These are phyloP conservation scores for Lasiosphaeria ovina DNA, from an alignment of 495 filamentous ascomycete genomes.

Conservation along the genomic window DNA sequence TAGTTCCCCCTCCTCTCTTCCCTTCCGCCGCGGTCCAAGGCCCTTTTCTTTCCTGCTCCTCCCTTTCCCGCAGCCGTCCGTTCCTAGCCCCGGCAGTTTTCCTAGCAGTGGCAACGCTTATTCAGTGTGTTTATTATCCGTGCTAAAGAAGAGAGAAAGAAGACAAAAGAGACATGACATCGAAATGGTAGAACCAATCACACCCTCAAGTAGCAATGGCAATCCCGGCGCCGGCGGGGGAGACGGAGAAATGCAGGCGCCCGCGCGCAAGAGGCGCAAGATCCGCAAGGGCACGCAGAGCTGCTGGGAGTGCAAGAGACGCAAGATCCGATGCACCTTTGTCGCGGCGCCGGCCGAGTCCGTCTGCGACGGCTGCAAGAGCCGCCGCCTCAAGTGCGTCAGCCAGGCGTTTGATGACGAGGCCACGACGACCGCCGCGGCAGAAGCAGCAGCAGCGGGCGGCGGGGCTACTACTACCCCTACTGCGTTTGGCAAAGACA, in stretches of 20 bases:
- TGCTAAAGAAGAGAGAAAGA: too few relatives aligned
- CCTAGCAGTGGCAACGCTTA: too few relatives aligned
- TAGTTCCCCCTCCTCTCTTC: not conserved
- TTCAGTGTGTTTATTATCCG: too few relatives aligned
- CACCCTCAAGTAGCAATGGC: too few relatives aligned
- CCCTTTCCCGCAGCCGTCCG: too few relatives aligned
- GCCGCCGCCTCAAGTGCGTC: slow-evolving; percentile 41
- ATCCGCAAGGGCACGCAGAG: slow-evolving; percentile 52
- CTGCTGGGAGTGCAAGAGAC: slow-evolving; percentile 54
- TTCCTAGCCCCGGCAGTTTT: too few relatives aligned
- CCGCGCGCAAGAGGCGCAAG: slow-evolving; percentile 27
- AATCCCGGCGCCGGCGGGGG: too few relatives aligned
- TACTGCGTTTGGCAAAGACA: not conserved
- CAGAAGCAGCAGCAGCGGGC: not conserved
- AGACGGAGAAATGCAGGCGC: too few relatives aligned
- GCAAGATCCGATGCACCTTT: slow-evolving; percentile 51
- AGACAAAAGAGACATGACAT: too few relatives aligned
- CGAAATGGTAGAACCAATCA: too few relatives aligned
- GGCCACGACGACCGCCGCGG: not conserved
- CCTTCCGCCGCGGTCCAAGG: not conserved
- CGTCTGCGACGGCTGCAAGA: slow-evolving; percentile 43
- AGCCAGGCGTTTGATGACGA: slow-evolving; percentile 44
- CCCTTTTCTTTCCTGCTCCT: not conserved
- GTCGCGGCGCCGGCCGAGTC: slow-evolving; percentile 18
- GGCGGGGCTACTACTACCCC: too few relatives aligned